Percentiles rank a stretch among this genome's conserved stretches.
These are phyloP conservation scores for Dioscorea alata DNA, from an alignment of 106 monocot genomes.

Conservation along the genomic window DNA sequence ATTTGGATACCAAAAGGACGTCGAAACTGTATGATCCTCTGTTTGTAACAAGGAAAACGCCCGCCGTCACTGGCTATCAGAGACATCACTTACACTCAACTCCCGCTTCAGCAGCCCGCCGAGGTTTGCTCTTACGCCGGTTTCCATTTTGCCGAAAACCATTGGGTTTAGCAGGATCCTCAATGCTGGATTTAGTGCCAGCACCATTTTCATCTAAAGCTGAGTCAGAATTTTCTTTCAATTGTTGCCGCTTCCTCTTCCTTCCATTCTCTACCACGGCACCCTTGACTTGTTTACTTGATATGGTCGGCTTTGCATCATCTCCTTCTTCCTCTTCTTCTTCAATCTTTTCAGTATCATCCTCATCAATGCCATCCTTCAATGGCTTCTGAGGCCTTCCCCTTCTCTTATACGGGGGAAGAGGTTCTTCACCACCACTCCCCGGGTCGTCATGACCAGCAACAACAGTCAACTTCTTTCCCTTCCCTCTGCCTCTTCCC, in stretches of 20 bases:
- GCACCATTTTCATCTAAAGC: conserved; percentile 26
- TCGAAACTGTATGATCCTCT: no score
- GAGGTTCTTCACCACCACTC: conserved; percentile 36
- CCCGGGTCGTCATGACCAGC: conserved; percentile 40
- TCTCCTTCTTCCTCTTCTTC: conserved; percentile 26
- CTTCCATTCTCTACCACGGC: conserved; percentile 18
- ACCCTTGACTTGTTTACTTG: conserved; percentile 18
- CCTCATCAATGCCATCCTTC: conserved; percentile 48
- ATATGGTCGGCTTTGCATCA: conserved; percentile 6
- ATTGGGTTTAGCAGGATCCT: conserved; percentile 29
- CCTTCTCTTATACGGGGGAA: conserved; percentile 40
- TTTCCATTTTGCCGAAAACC: conserved; percentile 55
- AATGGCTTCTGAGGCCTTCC: conserved; percentile 54
- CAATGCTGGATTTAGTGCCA: conserved; percentile 12
- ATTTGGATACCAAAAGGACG: no score
- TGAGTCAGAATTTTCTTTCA: conserved; percentile 33
- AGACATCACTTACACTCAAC: conserved; percentile 29
- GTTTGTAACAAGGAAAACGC: no score
- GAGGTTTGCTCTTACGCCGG: conserved; percentile 65
- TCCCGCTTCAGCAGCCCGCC: conserved; percentile 73
- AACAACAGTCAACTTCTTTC: conserved; percentile 35
- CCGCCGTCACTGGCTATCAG: not conserved
- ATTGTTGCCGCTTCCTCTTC: conserved; percentile 27
- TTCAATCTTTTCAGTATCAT: conserved; percentile 21
- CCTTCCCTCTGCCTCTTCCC: conserved; percentile 84